Conservation (phyloP, 306 rosid genomes). For the Prunus davidiana region DNA sequence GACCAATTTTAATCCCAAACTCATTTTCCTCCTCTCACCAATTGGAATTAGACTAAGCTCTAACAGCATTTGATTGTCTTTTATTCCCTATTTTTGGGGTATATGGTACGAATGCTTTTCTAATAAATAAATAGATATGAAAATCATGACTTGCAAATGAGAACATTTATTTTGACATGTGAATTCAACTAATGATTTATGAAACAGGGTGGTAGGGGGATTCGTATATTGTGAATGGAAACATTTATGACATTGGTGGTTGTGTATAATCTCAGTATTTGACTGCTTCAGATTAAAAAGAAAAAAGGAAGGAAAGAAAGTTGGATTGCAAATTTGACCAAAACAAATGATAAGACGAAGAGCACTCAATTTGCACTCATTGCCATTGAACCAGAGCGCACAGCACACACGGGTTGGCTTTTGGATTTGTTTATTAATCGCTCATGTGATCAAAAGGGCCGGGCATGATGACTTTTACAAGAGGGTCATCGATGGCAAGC, state of each 20-base stretch:
- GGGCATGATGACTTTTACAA: background rate
- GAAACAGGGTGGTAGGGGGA: background rate
- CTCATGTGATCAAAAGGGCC: slow-evolving; percentile 3
- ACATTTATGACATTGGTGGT: background rate
- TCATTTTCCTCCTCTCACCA: too few species aligned
- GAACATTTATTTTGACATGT: too few species aligned
- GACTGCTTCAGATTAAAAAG: background rate
- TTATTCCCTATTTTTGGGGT: too few species aligned
- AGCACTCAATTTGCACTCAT: slow-evolving; percentile 1
- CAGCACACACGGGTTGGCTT: slow-evolving; percentile 2
- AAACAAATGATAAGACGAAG: background rate
- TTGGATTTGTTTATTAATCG: background rate
- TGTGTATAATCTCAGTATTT: background rate
- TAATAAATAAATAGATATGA: too few species aligned
- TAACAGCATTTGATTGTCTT: too few species aligned
- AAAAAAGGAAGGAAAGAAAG: background rate
- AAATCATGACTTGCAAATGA: too few species aligned
- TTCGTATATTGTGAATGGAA: background rate
- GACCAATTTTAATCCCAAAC: too few species aligned
- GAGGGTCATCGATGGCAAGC: background rate
- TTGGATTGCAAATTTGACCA: background rate
- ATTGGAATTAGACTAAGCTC: too few species aligned
- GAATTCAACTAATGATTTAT: too few species aligned
- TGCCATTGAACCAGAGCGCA: background rate
- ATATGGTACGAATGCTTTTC: too few species aligned